Percentiles rank a stretch among this genome's conserved stretches.
Evolutionary conservation across 306 rosid species (phyloP).

Genomic region (Prunus mume): DNA sequence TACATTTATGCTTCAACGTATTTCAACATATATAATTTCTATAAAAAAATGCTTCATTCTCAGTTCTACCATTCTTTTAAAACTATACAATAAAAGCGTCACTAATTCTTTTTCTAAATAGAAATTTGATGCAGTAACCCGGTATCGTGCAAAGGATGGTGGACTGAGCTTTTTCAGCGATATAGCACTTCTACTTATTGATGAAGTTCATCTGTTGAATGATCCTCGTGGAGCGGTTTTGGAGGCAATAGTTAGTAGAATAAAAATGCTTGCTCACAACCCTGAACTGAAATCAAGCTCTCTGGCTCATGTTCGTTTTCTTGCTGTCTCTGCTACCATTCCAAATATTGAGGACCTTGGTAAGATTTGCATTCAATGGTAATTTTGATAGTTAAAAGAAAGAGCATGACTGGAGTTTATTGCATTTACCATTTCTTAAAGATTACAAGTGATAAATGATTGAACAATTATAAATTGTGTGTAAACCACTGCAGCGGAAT

Average conservation of each 20-base stretch:
- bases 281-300: slow-evolving; percentile 70
- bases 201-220: slow-evolving; percentile 93
- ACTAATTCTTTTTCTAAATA: slow-evolving; percentile 26
- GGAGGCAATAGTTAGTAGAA: slow-evolving; percentile 94
- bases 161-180: slow-evolving; percentile 93
- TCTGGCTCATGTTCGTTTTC: slow-evolving; percentile 72
- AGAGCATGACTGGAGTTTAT: not conserved
- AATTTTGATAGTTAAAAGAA: not conserved
- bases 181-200: slow-evolving; percentile 84
- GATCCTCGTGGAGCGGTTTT: slow-evolving; percentile 97
- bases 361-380: slow-evolving; percentile 30
- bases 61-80: not conserved
- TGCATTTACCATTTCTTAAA: not conserved
- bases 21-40: not conserved
- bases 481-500: slow-evolving; percentile 66
- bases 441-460: slow-evolving; percentile 26
- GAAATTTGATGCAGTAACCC: slow-evolving; percentile 96
- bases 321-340: slow-evolving; percentile 93
- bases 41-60: not conserved
- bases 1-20: not conserved
- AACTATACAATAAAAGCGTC: slow-evolving; percentile 21
- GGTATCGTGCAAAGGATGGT: slow-evolving; percentile 71
- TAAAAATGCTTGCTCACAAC: slow-evolving; percentile 73
- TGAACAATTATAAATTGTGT: slow-evolving; percentile 21
- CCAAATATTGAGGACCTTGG: slow-evolving; percentile 97